A percentile compares a stretch with the other conserved stretches of the same genome.
phyloP scores from a whole-genome alignment of 2,329 filamentous ascomycete genomes.

The Fusarium continuum region DNA sequence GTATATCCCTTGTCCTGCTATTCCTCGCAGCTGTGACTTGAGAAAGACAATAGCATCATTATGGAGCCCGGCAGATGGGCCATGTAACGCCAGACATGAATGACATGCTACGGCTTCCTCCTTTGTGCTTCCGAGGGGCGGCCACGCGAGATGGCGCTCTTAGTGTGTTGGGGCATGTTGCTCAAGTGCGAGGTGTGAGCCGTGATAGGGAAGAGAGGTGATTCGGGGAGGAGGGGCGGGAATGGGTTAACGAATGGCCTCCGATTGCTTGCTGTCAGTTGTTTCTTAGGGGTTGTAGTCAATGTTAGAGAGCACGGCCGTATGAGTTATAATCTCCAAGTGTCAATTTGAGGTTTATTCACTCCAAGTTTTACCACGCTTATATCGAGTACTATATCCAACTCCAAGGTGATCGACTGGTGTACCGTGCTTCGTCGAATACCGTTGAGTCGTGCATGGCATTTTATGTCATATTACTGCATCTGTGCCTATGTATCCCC shows the following conservation, averaged over 20 bases:
- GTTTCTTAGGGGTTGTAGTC: background rate
- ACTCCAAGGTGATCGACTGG: background rate
- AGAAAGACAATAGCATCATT: background rate
- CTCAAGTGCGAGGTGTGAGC: slow-evolving; percentile 36
- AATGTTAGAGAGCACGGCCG: background rate
- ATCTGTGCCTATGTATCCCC: background rate
- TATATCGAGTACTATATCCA: slow-evolving; percentile 4
- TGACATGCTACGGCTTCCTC: slow-evolving; percentile 21
- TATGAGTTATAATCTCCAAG: background rate
- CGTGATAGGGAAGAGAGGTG: slow-evolving; percentile 1
- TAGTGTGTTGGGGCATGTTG: slow-evolving; percentile 21
- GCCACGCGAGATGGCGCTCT: slow-evolving; percentile 44
- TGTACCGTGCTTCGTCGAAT: slow-evolving; percentile 16
- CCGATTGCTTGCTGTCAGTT: background rate
- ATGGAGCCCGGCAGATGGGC: slow-evolving; percentile 36
- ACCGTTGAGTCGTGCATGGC: slow-evolving; percentile 25
- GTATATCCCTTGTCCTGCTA: background rate
- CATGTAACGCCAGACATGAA: slow-evolving; percentile 36
- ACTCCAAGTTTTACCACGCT: background rate
- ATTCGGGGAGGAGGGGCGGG: background rate
- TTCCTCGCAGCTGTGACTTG: slow-evolving; percentile 2
- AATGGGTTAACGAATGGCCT: background rate
- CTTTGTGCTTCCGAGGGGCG: slow-evolving; percentile 35
- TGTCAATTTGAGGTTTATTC: background rate
- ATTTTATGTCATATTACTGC: slow-evolving; percentile 6